Conservation (phyloP, 176 grass and related monocot genomes). For the Puccinellia tenuiflora region DNA sequence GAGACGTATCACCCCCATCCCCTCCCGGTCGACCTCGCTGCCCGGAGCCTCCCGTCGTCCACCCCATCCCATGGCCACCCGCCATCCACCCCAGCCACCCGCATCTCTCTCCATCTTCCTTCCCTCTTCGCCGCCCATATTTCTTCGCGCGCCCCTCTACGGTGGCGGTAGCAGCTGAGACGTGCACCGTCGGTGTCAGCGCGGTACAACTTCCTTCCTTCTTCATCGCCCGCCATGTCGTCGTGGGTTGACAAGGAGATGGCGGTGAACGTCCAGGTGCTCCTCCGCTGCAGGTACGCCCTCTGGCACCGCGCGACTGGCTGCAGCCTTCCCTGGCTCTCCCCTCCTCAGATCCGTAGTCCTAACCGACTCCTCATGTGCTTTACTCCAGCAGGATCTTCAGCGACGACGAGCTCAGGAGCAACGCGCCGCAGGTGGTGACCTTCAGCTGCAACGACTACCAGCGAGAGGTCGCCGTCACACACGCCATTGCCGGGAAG, state of each 20-base stretch:
- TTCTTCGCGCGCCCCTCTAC: too few relatives aligned
- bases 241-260: constrained; percentile 95
- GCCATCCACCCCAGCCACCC: too few relatives aligned
- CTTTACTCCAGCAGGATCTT: constrained; percentile 39
- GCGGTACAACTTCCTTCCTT: too few relatives aligned
- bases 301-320: background rate
- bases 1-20: too few relatives aligned
- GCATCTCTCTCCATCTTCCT: too few relatives aligned
- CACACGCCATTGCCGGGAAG: constrained; percentile 82
- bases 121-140: too few relatives aligned
- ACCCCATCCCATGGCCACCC: too few relatives aligned
- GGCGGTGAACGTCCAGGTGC: constrained; percentile 92
- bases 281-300: constrained; percentile 84
- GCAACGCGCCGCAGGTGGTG: constrained; percentile 86
- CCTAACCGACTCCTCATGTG: background rate
- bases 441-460: constrained; percentile 91
- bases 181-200: too few relatives aligned
- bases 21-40: too few relatives aligned
- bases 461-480: constrained; percentile 84
- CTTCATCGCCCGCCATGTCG: constrained; percentile 49
- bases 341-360: constrained; percentile 7
- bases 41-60: too few relatives aligned
- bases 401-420: constrained; percentile 74
- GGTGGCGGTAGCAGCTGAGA: too few relatives aligned
- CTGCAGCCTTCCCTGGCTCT: background rate